These are phyloP conservation scores for Populus hybrid DNA, from an alignment of 441 rosid species.

Conservation along the genomic window DNA sequence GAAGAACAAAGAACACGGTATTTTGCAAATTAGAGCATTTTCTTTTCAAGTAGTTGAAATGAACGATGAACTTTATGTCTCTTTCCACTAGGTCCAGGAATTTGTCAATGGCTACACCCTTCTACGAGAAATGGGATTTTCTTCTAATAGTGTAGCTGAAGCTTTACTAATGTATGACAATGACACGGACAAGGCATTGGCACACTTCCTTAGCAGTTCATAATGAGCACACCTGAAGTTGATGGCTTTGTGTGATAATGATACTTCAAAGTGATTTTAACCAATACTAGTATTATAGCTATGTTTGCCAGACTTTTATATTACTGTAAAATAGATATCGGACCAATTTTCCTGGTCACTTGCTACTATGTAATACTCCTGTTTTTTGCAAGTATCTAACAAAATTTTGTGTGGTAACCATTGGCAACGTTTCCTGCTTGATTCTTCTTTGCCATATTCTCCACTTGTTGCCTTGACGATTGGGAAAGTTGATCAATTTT, in stretches of 20 bases:
- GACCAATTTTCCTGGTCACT: not conserved
- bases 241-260: slow-evolving; percentile 5
- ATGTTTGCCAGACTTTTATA: not conserved
- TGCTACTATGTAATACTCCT: not conserved
- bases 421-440: not conserved
- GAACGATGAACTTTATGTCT: not conserved
- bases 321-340: not conserved
- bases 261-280: not conserved
- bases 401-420: not conserved
- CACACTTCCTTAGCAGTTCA: slow-evolving; percentile 55
- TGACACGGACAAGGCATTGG: slow-evolving; percentile 74
- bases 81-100: slow-evolving; percentile 54
- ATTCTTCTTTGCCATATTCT: not conserved
- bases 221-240: slow-evolving; percentile 29
- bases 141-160: slow-evolving; percentile 58
- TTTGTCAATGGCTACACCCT: slow-evolving; percentile 56
- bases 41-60: not conserved
- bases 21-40: not conserved
- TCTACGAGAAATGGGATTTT: slow-evolving; percentile 82
- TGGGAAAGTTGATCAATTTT: not conserved
- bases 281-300: not conserved
- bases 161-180: slow-evolving; percentile 64
- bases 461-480: not conserved
- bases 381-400: not conserved
- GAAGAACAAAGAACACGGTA: not conserved